Evolutionary conservation across 2,329 filamentous ascomycete species (phyloP).

Genomic region (Xenoacremonium recifei): DNA sequence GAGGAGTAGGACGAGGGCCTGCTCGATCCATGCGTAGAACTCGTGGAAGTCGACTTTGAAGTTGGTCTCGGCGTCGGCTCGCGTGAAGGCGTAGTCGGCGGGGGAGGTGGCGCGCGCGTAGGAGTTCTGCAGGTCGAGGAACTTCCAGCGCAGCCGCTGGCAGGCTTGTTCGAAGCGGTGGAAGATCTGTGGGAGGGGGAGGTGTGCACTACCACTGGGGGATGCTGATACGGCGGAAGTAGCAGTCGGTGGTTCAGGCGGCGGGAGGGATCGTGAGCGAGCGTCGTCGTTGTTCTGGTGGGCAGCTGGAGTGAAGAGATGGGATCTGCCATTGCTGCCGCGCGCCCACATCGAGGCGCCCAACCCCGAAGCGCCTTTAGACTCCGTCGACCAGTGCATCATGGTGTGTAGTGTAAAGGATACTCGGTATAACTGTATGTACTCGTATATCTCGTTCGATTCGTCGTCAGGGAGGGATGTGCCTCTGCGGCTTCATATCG

Average conservation of each 20-base stretch:
- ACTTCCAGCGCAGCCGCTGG: slow-evolving; percentile 62
- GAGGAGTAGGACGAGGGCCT: slow-evolving; percentile 66
- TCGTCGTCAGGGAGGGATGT: too few relatives aligned
- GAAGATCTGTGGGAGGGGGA: slow-evolving; percentile 42
- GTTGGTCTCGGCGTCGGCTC: slow-evolving; percentile 58
- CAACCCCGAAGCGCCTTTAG: too few relatives aligned
- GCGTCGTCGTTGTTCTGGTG: slow-evolving; percentile 15
- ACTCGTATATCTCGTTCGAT: too few relatives aligned
- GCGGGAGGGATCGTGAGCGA: slow-evolving; percentile 9
- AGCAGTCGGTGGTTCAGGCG: too few relatives aligned
- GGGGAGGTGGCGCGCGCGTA: slow-evolving; percentile 51
- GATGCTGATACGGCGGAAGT: not conserved
- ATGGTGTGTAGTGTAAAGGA: too few relatives aligned
- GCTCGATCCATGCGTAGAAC: slow-evolving; percentile 71
- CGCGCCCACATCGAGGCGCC: slow-evolving; percentile 25
- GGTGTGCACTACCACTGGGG: slow-evolving; percentile 7
- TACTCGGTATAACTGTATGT: too few relatives aligned
- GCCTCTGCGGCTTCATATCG: too few relatives aligned
- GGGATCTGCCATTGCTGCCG: slow-evolving; percentile 10
- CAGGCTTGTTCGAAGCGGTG: slow-evolving; percentile 60
- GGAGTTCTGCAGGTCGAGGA: slow-evolving; percentile 55
- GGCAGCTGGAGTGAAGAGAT: slow-evolving; percentile 1
- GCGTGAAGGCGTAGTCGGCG: slow-evolving; percentile 31
- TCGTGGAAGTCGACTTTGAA: slow-evolving; percentile 80
- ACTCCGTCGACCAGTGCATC: slow-evolving; percentile 12